phyloP scores from a whole-genome alignment of 768 basidiomycete genomes.

The Coprinellus aureogranulatus region DNA sequence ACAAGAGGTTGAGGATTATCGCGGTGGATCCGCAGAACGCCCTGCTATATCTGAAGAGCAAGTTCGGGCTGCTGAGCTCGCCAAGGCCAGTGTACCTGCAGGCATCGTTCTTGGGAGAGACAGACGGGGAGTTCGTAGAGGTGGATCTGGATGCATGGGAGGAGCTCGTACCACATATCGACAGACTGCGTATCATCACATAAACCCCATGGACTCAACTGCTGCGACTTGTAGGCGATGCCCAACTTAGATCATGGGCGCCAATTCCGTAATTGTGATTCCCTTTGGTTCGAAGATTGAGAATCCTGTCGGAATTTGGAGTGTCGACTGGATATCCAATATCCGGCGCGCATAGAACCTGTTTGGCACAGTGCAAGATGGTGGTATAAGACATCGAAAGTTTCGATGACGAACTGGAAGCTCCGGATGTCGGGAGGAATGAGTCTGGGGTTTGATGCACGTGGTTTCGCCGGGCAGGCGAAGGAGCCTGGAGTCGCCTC shows the following conservation, averaged over 20 bases:
- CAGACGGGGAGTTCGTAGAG: constrained; percentile 25
- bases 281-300: too few relatives aligned
- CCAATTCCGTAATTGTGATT: background rate
- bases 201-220: background rate
- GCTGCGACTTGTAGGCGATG: background rate
- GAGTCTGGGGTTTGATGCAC: background rate
- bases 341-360: too few relatives aligned
- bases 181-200: constrained; percentile 24
- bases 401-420: too few relatives aligned
- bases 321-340: too few relatives aligned
- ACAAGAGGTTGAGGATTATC: too few relatives aligned
- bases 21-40: constrained; percentile 24
- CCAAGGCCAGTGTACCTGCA: constrained; percentile 27
- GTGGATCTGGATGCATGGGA: constrained; percentile 40
- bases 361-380: too few relatives aligned
- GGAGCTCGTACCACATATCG: constrained; percentile 30
- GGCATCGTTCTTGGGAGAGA: constrained; percentile 24
- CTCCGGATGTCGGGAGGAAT: too few relatives aligned
- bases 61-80: constrained; percentile 33
- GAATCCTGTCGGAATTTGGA: too few relatives aligned
- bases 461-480: background rate
- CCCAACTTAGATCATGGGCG: background rate
- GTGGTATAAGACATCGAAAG: too few relatives aligned
- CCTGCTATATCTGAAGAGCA: constrained; percentile 34
- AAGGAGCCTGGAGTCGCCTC: background rate